Evolutionary conservation across 2,329 filamentous ascomycete species (phyloP).

Genomic region (Claviceps maximensis): DNA sequence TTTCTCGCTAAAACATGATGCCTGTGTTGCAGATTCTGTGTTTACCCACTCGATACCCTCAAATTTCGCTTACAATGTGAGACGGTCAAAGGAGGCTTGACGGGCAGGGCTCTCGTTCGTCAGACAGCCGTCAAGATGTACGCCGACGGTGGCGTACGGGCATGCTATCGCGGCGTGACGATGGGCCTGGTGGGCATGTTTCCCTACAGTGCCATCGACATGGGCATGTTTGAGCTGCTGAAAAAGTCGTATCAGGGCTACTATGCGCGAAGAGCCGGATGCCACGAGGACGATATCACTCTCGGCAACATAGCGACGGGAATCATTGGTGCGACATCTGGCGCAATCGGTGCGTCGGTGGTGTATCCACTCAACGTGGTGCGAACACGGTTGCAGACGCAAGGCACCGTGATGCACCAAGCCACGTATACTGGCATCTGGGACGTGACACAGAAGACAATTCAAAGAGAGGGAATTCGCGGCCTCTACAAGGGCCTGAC

Average conservation of each 20-base stretch:
- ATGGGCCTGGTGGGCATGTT: conserved; percentile 96
- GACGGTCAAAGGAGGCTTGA: conserved; percentile 72
- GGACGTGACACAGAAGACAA: conserved; percentile 76
- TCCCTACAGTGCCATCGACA: conserved; percentile 91
- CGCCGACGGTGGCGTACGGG: conserved; percentile 55
- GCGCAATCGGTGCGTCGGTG: conserved; percentile 80
- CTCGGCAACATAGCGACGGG: conserved; percentile 76
- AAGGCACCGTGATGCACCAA: conserved; percentile 85
- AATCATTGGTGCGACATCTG: conserved; percentile 79
- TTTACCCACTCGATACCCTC: conserved; percentile 85
- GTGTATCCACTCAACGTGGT: conserved; percentile 94
- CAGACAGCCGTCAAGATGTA: conserved; percentile 83
- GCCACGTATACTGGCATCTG: conserved; percentile 81
- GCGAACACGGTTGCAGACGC: conserved; percentile 81
- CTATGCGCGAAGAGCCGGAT: conserved; percentile 54
- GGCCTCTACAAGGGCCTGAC: conserved; percentile 92
- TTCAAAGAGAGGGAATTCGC: conserved; percentile 67
- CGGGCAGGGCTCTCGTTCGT: conserved; percentile 68
- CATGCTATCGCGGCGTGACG: conserved; percentile 83
- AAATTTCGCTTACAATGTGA: conserved; percentile 86
- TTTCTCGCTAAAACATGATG: neutral
- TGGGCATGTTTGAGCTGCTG: conserved; percentile 87
- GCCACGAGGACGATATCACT: conserved; percentile 71
- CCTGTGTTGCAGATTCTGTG: conserved; percentile 50
- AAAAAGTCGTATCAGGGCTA: conserved; percentile 61